These are phyloP conservation scores for Ceratobasidium sp. DNA, from an alignment of 1,284 basidiomycete species.

Conservation along the genomic window DNA sequence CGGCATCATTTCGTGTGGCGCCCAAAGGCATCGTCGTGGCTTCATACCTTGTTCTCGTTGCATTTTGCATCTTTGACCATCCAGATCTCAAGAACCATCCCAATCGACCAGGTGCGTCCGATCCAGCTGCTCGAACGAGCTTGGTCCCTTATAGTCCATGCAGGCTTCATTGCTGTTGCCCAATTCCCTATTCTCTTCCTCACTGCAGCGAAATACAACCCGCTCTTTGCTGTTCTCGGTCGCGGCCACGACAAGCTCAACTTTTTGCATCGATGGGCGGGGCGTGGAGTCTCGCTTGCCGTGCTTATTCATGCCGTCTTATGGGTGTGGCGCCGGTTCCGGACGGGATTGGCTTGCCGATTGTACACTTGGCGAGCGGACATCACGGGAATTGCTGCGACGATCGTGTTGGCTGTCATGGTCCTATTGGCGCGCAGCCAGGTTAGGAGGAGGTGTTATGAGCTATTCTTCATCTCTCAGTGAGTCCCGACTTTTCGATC, in stretches of 20 bases:
- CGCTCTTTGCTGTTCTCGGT: constrained; percentile 71
- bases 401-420: constrained; percentile 63
- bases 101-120: constrained; percentile 65
- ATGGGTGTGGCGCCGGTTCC: constrained; percentile 72
- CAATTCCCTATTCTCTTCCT: constrained; percentile 81
- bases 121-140: constrained; percentile 18
- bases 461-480: constrained; percentile 62
- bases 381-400: constrained; percentile 68
- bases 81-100: constrained; percentile 64
- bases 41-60: constrained; percentile 40
- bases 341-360: constrained; percentile 56
- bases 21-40: constrained; percentile 38
- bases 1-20: background rate
- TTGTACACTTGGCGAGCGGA: constrained; percentile 71
- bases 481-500: constrained; percentile 48
- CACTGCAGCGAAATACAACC: constrained; percentile 78
- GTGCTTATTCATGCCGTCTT: constrained; percentile 70
- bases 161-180: constrained; percentile 75
- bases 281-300: constrained; percentile 69
- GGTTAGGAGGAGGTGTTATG: constrained; percentile 57
- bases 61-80: constrained; percentile 63
- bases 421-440: constrained; percentile 59
- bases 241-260: constrained; percentile 81
- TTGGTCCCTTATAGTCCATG: constrained; percentile 47
- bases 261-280: constrained; percentile 78